Percentiles rank a stretch among this genome's conserved stretches.
Conservation (phyloP, 2,329 filamentous ascomycete genomes). For the Sporothrix brunneoviolacea region DNA sequence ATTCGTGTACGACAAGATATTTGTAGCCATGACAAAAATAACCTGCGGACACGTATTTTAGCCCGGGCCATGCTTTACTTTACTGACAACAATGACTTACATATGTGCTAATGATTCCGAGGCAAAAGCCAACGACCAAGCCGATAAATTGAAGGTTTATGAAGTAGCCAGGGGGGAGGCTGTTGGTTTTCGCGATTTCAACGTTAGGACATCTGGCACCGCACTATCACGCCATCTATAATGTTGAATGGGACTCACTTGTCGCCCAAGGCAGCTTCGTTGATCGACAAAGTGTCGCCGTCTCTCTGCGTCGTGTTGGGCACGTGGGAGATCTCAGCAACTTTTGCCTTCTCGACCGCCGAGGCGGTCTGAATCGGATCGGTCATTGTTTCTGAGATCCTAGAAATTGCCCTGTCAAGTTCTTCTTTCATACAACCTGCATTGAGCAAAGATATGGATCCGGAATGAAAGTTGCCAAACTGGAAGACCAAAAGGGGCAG, state of each 20-base stretch:
- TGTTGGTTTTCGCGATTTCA: not conserved
- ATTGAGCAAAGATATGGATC: too few relatives aligned
- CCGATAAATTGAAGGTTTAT: slow-evolving; percentile 29
- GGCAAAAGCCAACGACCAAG: slow-evolving; percentile 28
- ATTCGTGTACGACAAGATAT: slow-evolving; percentile 24
- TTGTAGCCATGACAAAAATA: slow-evolving; percentile 31
- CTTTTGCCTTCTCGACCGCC: not conserved
- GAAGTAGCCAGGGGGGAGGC: slow-evolving; percentile 30
- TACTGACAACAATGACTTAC: not conserved
- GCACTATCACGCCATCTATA: too few relatives aligned
- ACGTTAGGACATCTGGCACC: too few relatives aligned
- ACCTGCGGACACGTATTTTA: slow-evolving; percentile 23
- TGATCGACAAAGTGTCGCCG: slow-evolving; percentile 28
- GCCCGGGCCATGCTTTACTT: too few relatives aligned
- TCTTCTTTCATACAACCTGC: too few relatives aligned
- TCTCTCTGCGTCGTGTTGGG: not conserved
- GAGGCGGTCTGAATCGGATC: not conserved
- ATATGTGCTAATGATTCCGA: slow-evolving; percentile 29
- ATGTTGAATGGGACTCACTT: slow-evolving; percentile 16
- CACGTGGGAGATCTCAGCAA: not conserved
- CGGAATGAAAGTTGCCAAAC: too few relatives aligned
- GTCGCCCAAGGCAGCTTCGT: slow-evolving; percentile 28
- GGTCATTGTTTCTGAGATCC: not conserved
- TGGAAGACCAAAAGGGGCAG: too few relatives aligned
- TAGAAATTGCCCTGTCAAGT: not conserved